Conservation (phyloP, 768 basidiomycete species). For the Lactarius psammicola region DNA sequence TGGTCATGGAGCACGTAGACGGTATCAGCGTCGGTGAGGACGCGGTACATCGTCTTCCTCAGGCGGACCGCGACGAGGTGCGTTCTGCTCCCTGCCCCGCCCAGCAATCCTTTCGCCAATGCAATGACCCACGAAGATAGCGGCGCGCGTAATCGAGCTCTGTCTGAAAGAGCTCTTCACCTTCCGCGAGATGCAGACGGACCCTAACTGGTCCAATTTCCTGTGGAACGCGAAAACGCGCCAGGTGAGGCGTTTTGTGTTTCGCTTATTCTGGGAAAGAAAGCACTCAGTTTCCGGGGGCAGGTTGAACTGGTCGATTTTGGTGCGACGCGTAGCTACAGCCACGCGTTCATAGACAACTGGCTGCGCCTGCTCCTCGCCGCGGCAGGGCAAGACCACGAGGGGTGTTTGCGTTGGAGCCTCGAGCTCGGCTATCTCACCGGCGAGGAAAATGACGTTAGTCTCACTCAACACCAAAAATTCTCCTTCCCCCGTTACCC, state of each 20-base stretch:
- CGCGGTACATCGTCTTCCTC: slow-evolving; percentile 51
- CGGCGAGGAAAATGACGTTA: slow-evolving; percentile 79
- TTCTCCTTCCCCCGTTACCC: background rate
- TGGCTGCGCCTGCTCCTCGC: slow-evolving; percentile 86
- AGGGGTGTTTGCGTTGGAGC: slow-evolving; percentile 69
- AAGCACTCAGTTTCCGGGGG: background rate
- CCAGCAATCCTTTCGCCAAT: background rate
- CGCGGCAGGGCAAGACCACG: slow-evolving; percentile 65
- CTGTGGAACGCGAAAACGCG: slow-evolving; percentile 71
- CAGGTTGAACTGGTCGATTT: slow-evolving; percentile 92
- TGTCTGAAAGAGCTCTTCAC: slow-evolving; percentile 89
- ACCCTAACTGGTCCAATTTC: slow-evolving; percentile 99
- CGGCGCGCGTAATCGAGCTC: slow-evolving; percentile 73
- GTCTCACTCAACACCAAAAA: slow-evolving; percentile 17
- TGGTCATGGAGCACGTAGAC: slow-evolving; percentile 85
- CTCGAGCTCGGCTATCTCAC: slow-evolving; percentile 86
- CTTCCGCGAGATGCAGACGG: slow-evolving; percentile 95
- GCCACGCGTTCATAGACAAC: slow-evolving; percentile 78
- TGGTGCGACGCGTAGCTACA: slow-evolving; percentile 89
- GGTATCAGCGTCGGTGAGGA: slow-evolving; percentile 80
- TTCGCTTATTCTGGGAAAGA: background rate
- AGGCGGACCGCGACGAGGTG: slow-evolving; percentile 73
- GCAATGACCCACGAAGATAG: slow-evolving; percentile 57
- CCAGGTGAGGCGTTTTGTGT: slow-evolving; percentile 45
- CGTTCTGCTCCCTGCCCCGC: slow-evolving; percentile 17